Evolutionary conservation across 495 filamentous ascomycete genomes (phyloP), one percentile per base, ranked within the genome.

Genomic region (Parathielavia appendiculata): DNA sequence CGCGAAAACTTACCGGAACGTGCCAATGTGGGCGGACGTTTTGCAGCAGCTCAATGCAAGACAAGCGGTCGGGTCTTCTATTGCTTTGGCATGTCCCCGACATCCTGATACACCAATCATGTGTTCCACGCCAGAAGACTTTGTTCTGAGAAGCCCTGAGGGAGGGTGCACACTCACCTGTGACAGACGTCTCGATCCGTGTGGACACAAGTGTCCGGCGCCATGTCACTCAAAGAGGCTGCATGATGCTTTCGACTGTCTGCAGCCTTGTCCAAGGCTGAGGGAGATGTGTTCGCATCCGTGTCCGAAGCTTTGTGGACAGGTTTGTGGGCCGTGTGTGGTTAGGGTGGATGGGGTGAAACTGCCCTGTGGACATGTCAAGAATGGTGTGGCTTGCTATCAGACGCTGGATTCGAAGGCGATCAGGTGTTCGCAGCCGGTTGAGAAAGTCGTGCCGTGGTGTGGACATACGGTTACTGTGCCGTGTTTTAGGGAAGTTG

Each of bases 11-110:
- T 84, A 76, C 16, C 58, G 41, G 1, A 64, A 71, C 39, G 77
- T 91, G 5, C 58, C 65, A 0, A 92, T 93, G 87, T 95, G 89
- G 89, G 71, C 64, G 2, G 55, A 87, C 4, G 81, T 93, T 8
- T 65, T 88, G 23, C 58, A 69, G 0, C 82, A 87, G 14, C 58
- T 92, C 3, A 61, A 70, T 34, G 59, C 62, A 0, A 69, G 70
- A 0, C 73, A 71, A 4, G 82, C 81, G 38, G 67, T 89, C 16
- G 86, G 87, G 0, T 59, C 64, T 11, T 62, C 36, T 11, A 62
- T 92, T 19, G 75, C 79, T 12, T 74, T 92, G 0, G 71, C 73
- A 48, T 95, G 90, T 68, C 79, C 86, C 4, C 79, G 87, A 0
- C 90, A 95, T 66, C 82, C 79, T 14, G 73, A 85, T 1, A 81